These are phyloP conservation scores for Trichosporon sp. DNA, from an alignment of 1,284 basidiomycete species.

Conservation along the genomic window DNA sequence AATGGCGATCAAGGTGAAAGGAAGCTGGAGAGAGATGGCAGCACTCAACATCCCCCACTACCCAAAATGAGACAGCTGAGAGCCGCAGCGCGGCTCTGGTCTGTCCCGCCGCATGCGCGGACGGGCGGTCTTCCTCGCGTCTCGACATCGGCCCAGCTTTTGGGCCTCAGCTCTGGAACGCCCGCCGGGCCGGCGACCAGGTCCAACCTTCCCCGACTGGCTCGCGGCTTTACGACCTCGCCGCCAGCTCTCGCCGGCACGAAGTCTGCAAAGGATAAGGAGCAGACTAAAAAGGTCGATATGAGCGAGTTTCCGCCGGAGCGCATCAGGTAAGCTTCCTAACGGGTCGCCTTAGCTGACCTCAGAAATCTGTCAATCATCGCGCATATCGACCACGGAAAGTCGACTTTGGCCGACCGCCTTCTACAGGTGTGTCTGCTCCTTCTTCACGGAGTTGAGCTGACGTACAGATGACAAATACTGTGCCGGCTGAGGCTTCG, in stretches of 20 bases:
- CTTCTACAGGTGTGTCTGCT: slow-evolving; percentile 66
- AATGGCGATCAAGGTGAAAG: background rate
- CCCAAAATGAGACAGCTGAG: slow-evolving; percentile 11
- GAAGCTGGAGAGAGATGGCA: background rate
- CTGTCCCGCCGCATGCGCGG: background rate
- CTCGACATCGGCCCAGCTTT: background rate
- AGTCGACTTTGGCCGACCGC: slow-evolving; percentile 83
- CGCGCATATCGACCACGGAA: slow-evolving; percentile 88
- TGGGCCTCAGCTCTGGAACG: background rate
- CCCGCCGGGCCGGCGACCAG: background rate
- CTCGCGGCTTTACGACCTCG: slow-evolving; percentile 8
- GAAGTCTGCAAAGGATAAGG: slow-evolving; percentile 6
- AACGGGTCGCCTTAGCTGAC: background rate
- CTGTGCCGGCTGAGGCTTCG: slow-evolving; percentile 60
- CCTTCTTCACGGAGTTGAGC: background rate
- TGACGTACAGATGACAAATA: slow-evolving; percentile 67
- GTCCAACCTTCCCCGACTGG: background rate
- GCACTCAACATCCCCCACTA: background rate
- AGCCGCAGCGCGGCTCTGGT: slow-evolving; percentile 5
- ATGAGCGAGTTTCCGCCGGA: slow-evolving; percentile 71
- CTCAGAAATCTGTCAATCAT: slow-evolving; percentile 87
- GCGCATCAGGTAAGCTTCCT: slow-evolving; percentile 59
- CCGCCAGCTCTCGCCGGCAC: background rate
- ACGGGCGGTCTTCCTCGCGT: background rate
- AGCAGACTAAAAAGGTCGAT: slow-evolving; percentile 38